These are phyloP conservation scores for Spiromastix sp. DNA, from an alignment of 2,329 filamentous ascomycete species.

Conservation along the genomic window DNA sequence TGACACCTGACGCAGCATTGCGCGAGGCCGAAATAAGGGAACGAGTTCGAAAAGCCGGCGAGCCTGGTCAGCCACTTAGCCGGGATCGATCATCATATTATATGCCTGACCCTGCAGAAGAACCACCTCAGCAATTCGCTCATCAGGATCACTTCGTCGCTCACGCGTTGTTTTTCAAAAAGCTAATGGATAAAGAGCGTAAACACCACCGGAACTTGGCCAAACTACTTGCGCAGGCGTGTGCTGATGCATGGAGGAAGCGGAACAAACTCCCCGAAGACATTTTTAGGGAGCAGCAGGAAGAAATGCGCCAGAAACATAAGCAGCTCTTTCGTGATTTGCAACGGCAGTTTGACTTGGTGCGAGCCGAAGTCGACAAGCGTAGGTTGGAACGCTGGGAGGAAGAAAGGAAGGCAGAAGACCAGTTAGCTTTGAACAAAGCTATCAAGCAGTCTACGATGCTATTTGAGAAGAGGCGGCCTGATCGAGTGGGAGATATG, in stretches of 20 bases:
- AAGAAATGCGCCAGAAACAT: slow-evolving; percentile 58
- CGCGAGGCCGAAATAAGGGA: slow-evolving; percentile 61
- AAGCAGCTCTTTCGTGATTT: slow-evolving; percentile 59
- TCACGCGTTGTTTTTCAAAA: slow-evolving; percentile 70
- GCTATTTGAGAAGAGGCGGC: slow-evolving; percentile 36
- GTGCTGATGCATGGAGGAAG: slow-evolving; percentile 32
- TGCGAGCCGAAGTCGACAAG: slow-evolving; percentile 48
- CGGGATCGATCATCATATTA: slow-evolving; percentile 60
- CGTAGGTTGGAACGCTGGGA: slow-evolving; percentile 48
- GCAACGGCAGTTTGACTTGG: slow-evolving; percentile 50
- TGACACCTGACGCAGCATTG: slow-evolving; percentile 50
- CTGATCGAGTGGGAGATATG: slow-evolving; percentile 37
- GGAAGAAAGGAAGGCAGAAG: slow-evolving; percentile 40
- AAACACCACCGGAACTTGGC: slow-evolving; percentile 65
- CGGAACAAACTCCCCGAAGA: slow-evolving; percentile 51
- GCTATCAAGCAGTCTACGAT: slow-evolving; percentile 43
- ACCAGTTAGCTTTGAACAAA: slow-evolving; percentile 44
- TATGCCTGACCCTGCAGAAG: slow-evolving; percentile 60
- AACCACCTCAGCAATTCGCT: slow-evolving; percentile 71
- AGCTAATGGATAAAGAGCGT: slow-evolving; percentile 69
- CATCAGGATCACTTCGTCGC: slow-evolving; percentile 76
- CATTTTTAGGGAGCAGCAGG: slow-evolving; percentile 65
- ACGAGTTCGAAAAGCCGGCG: slow-evolving; percentile 60
- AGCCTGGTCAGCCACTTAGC: slow-evolving; percentile 66
- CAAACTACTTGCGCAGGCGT: slow-evolving; percentile 59